Conservation (phyloP, 2,329 filamentous ascomycete genomes). For the Claviceps sorghi region DNA sequence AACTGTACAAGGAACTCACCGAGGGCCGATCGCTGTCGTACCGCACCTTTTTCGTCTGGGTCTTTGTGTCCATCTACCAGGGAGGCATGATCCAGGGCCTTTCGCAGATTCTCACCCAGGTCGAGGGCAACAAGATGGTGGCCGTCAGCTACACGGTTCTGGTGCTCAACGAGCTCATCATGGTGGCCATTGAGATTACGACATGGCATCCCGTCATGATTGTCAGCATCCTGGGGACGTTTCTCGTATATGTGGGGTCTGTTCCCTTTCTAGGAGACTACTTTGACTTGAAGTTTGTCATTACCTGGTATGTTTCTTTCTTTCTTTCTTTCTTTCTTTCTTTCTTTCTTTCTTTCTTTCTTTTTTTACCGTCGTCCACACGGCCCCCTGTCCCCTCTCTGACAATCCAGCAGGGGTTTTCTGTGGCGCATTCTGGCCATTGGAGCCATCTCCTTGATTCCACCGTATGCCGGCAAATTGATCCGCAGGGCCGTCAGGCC, state of each 20-base stretch:
- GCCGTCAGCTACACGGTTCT: conserved; percentile 84
- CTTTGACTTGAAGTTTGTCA: conserved; percentile 70
- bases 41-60: conserved; percentile 93
- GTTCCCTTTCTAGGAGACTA: conserved; percentile 82
- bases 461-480: conserved; percentile 76
- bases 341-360: not conserved
- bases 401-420: conserved; percentile 48
- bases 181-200: conserved; percentile 93
- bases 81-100: conserved; percentile 92
- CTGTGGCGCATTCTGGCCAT: conserved; percentile 79
- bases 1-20: conserved; percentile 96
- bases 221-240: conserved; percentile 66
- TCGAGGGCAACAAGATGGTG: conserved; percentile 63
- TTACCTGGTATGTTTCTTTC: conserved; percentile 41
- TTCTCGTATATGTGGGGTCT: conserved; percentile 62
- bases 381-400: conserved; percentile 5
- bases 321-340: no score
- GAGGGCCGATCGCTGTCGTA: conserved; percentile 76
- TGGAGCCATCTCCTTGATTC: conserved; percentile 63
- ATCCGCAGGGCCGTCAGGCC: conserved; percentile 76
- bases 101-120: conserved; percentile 71
- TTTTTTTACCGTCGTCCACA: no score
- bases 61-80: conserved; percentile 87
- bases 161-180: conserved; percentile 85
- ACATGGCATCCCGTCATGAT: conserved; percentile 97